Evolutionary conservation across 176 grass and related monocot species (phyloP).

Genomic region (Ensete glaucum): DNA sequence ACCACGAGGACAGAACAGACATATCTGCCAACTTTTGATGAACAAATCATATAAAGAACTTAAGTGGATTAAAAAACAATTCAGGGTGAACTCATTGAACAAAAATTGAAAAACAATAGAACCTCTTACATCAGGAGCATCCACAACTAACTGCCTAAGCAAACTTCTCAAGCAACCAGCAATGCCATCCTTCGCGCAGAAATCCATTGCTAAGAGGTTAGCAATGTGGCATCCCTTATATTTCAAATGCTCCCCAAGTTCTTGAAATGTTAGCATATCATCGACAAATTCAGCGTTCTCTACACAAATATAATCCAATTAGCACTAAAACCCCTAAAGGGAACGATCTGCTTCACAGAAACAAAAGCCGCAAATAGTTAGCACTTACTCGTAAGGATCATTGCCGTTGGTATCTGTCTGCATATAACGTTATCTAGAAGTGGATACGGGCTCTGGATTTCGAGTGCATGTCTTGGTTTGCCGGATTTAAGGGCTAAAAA

Average conservation of each 20-base stretch:
- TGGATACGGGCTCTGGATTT: conserved; percentile 62
- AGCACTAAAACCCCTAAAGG: neutral
- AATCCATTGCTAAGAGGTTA: conserved; percentile 50
- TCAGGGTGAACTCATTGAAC: neutral
- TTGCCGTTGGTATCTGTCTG: conserved; percentile 54
- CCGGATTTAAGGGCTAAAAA: conserved; percentile 35
- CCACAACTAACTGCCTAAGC: conserved; percentile 52
- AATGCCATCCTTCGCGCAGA: conserved; percentile 52
- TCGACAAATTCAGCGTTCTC: conserved; percentile 88
- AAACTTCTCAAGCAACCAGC: conserved; percentile 63
- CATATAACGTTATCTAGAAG: conserved; percentile 53
- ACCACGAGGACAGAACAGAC: conserved; percentile 62
- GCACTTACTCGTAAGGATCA: conserved; percentile 62
- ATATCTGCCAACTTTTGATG: conserved; percentile 47
- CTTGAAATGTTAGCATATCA: conserved; percentile 58
- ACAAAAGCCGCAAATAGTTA: neutral
- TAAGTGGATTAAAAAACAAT: conserved; percentile 10
- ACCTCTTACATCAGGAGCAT: conserved; percentile 52
- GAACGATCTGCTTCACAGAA: neutral
- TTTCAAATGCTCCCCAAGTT: conserved; percentile 53
- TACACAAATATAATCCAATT: conserved; percentile 33
- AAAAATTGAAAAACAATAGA: neutral
- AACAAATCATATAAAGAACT: conserved; percentile 14
- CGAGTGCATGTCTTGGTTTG: neutral
- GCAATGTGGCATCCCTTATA: conserved; percentile 54